Conservation (phyloP, 805 yeast species). For the Debaryomyces maramus region DNA sequence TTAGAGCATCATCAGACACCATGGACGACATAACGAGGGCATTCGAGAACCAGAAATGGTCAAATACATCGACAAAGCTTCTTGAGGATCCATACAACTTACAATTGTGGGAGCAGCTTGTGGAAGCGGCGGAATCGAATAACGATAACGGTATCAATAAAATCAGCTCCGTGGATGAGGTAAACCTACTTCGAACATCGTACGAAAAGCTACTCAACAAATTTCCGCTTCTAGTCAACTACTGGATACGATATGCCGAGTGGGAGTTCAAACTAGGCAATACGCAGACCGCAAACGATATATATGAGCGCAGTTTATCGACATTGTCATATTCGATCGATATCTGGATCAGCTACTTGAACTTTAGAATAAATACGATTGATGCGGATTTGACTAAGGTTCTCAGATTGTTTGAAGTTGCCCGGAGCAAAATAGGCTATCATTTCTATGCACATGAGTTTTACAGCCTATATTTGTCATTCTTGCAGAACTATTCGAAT, state of each 20-base stretch:
- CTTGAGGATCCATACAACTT: conserved; percentile 36
- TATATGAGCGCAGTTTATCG: conserved; percentile 41
- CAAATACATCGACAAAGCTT: conserved; percentile 29
- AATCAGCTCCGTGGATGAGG: conserved; percentile 26
- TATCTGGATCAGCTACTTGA: conserved; percentile 52
- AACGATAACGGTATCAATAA: conserved; percentile 33
- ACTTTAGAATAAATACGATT: conserved; percentile 37
- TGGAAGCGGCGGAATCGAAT: conserved; percentile 30
- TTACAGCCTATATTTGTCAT: conserved; percentile 50
- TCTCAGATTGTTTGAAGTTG: conserved; percentile 42
- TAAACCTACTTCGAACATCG: conserved; percentile 35
- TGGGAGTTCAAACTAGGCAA: conserved; percentile 48
- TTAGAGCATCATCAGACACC: background rate
- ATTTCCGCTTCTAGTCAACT: conserved; percentile 52
- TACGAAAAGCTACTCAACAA: conserved; percentile 45
- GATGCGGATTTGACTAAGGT: conserved; percentile 29
- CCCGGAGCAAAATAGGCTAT: conserved; percentile 49
- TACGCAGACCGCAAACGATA: conserved; percentile 32
- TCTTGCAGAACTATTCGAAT: conserved; percentile 35
- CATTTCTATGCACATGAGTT: conserved; percentile 54
- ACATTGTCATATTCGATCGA: conserved; percentile 45
- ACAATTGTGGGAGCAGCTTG: conserved; percentile 37
- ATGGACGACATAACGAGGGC: conserved; percentile 1
- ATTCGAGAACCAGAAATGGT: conserved; percentile 24
- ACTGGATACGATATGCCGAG: conserved; percentile 58